A percentile compares a stretch with the other conserved stretches of the same genome.
phyloP scores from a whole-genome alignment of 345 rosid genomes.

The Corchorus olitorius region DNA sequence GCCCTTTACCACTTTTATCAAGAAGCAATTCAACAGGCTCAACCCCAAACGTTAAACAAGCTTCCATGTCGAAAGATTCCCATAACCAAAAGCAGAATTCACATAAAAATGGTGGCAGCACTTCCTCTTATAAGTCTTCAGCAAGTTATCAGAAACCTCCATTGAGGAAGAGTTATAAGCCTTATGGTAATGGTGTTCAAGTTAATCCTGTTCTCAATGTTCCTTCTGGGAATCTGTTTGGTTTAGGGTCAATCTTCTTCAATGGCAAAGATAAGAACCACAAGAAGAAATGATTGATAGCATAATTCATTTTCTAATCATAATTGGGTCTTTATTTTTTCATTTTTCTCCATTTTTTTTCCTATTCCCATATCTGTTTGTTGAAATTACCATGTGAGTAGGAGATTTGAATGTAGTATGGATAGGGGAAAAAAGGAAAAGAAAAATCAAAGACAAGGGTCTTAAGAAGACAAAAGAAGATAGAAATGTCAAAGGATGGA shows the following conservation, averaged over 20 bases:
- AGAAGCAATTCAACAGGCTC: constrained; percentile 82
- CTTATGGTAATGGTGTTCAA: constrained; percentile 47
- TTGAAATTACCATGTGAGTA: not conserved
- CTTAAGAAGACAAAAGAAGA: constrained; percentile 18
- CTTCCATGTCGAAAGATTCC: constrained; percentile 33
- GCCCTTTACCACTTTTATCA: constrained; percentile 75
- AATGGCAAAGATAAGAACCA: constrained; percentile 64
- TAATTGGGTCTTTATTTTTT: not conserved
- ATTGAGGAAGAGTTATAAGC: constrained; percentile 67
- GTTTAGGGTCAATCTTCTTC: constrained; percentile 71
- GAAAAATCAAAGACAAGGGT: not conserved
- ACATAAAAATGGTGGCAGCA: constrained; percentile 33
- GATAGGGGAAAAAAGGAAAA: not conserved
- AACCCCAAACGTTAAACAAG: constrained; percentile 34
- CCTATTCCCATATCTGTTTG: not conserved
- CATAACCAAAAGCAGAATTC: constrained; percentile 44
- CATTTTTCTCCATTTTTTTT: not conserved
- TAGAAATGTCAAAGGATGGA: constrained; percentile 6
- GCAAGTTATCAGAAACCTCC: constrained; percentile 64
- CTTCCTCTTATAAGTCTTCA: constrained; percentile 27
- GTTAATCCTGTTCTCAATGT: constrained; percentile 74
- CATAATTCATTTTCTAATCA: not conserved
- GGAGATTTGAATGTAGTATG: not conserved
- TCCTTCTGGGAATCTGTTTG: constrained; percentile 65
- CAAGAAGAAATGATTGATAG: constrained; percentile 40